Percentiles rank a stretch among this genome's conserved stretches.
These are phyloP conservation scores for Chenopodium suecicum DNA, from an alignment of 148 eudicot genomes.

Conservation along the genomic window DNA sequence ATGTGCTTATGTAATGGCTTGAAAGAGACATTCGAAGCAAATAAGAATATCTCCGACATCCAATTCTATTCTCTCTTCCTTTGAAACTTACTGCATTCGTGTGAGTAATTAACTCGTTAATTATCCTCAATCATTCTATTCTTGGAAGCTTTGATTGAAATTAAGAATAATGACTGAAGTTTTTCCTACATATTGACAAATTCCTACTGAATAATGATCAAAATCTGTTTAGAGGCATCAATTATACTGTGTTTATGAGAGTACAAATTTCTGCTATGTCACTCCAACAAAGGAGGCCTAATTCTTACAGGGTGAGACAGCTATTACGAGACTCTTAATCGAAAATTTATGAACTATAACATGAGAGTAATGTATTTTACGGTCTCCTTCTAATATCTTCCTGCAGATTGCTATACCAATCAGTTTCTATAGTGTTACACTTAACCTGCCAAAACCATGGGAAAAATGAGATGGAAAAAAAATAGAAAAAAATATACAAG, in stretches of 20 bases:
- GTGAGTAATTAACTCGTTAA: background rate
- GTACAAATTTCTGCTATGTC: no score
- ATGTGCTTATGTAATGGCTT: no score
- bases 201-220: background rate
- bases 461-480: slow-evolving; percentile 5
- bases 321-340: background rate
- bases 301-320: background rate
- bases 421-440: slow-evolving; percentile 22
- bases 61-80: background rate
- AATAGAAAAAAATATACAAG: slow-evolving; percentile 22
- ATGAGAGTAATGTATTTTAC: background rate
- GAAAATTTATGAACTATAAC: background rate
- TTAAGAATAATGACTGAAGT: background rate
- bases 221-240: background rate
- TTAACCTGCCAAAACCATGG: slow-evolving; percentile 12
- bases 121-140: background rate
- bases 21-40: background rate
- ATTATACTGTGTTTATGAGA: no score
- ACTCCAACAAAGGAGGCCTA: background rate
- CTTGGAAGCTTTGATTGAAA: background rate
- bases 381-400: background rate
- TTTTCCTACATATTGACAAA: no score
- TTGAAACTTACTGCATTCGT: background rate
- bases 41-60: no score
- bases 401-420: slow-evolving; percentile 22